A percentile compares a stretch with the other conserved stretches of the same genome.
Evolutionary conservation across 1,284 basidiomycete species (phyloP).

Genomic region (Moesziomyces sp.): DNA sequence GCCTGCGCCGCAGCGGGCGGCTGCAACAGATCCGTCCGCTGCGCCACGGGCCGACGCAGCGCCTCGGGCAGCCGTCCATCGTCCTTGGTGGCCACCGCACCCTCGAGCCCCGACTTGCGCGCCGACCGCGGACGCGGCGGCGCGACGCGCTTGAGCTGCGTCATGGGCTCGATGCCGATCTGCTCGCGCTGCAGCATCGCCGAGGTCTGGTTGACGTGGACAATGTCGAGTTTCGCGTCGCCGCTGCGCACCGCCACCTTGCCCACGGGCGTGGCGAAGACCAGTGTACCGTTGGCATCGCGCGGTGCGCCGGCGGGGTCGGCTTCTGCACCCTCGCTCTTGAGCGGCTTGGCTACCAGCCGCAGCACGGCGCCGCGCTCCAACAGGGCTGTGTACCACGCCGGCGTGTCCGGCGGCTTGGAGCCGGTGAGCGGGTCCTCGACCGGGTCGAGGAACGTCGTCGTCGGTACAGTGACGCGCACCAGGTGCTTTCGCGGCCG

Average conservation of each 20-base stretch:
- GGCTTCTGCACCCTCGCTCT: slow-evolving; percentile 9
- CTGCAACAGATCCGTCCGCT: slow-evolving; percentile 18
- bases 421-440: slow-evolving; percentile 41
- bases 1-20: not conserved
- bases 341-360: slow-evolving; percentile 39
- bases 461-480: slow-evolving; percentile 53
- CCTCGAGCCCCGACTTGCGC: slow-evolving; percentile 22
- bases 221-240: slow-evolving; percentile 45
- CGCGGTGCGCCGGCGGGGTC: slow-evolving; percentile 2
- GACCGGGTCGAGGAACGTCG: slow-evolving; percentile 40
- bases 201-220: slow-evolving; percentile 61
- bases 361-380: slow-evolving; percentile 50
- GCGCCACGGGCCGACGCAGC: slow-evolving; percentile 26
- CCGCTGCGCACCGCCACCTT: slow-evolving; percentile 40
- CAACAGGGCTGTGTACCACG: slow-evolving; percentile 43
- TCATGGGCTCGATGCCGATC: slow-evolving; percentile 40
- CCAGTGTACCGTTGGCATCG: slow-evolving; percentile 11
- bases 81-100: not conserved
- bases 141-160: slow-evolving; percentile 33
- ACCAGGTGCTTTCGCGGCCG: slow-evolving; percentile 63
- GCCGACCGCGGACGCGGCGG: slow-evolving; percentile 30
- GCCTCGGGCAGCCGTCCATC: slow-evolving; percentile 32
- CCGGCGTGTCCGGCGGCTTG: slow-evolving; percentile 41
- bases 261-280: slow-evolving; percentile 32
- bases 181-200: slow-evolving; percentile 61